Conservation (phyloP, 202 grass and related monocot genomes). For the Saccharum hybrid region DNA sequence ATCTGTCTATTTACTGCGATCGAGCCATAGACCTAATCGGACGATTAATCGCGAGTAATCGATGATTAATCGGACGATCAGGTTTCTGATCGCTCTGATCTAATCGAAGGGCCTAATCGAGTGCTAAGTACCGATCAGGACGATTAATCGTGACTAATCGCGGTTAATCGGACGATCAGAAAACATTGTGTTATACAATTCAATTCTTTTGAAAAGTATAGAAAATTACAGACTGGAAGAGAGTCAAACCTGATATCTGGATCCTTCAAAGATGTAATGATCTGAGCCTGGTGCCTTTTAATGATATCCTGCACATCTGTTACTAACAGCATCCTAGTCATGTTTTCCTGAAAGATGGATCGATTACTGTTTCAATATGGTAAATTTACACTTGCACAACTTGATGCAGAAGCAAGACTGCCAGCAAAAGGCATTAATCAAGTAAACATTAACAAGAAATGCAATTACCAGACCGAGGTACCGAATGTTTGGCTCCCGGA, state of each 20-base stretch:
- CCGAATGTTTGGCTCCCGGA: conserved; percentile 98
- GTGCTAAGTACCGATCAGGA: too few species aligned
- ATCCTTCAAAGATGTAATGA: conserved; percentile 98
- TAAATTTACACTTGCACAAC: conserved; percentile 13
- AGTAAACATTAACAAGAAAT: conserved; percentile 27
- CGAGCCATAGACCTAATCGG: too few species aligned
- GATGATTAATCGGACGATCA: too few species aligned
- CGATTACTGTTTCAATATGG: conserved; percentile 22
- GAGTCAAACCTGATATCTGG: conserved; percentile 91
- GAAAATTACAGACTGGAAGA: conserved; percentile 1
- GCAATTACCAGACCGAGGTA: conserved; percentile 94
- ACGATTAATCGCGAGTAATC: too few species aligned
- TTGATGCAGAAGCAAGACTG: conserved; percentile 29
- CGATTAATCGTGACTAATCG: too few species aligned
- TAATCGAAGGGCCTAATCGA: too few species aligned
- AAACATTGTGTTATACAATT: too few species aligned
- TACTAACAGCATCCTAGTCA: conserved; percentile 96
- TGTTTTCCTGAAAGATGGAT: conserved; percentile 81
- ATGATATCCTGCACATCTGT: conserved; percentile 99
- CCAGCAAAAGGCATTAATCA: conserved; percentile 42
- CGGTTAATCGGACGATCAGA: too few species aligned
- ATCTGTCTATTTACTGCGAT: too few species aligned
- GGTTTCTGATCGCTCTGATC: too few species aligned
- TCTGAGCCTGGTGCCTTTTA: conserved; percentile 98
- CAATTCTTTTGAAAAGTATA: conserved; percentile 10